Conservation (phyloP, 306 rosid genomes). For the Astragalus glycyphyllos region DNA sequence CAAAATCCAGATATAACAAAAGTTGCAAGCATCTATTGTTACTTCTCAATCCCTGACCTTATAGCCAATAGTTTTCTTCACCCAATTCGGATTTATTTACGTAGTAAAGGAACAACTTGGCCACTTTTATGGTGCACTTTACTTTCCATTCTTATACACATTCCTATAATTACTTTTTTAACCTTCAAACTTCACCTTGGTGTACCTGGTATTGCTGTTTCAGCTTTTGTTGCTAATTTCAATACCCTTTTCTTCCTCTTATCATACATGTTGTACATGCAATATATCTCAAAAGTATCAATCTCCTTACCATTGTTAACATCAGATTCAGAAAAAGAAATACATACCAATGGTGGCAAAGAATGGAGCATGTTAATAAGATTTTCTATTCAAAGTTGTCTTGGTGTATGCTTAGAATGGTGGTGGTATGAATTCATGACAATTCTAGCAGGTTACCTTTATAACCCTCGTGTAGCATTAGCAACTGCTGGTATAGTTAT, state of each 20-base stretch:
- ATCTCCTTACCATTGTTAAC: constrained; percentile 39
- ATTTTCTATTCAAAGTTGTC: constrained; percentile 67
- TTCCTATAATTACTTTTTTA: constrained; percentile 62
- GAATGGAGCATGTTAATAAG: constrained; percentile 67
- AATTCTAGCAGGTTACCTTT: constrained; percentile 65
- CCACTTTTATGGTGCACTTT: constrained; percentile 73
- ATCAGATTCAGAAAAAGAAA: constrained; percentile 27
- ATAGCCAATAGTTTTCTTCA: constrained; percentile 70
- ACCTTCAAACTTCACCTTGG: constrained; percentile 78
- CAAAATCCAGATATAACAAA: constrained; percentile 66
- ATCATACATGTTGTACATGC: constrained; percentile 52
- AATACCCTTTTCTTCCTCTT: constrained; percentile 65
- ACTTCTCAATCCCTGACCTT: constrained; percentile 79
- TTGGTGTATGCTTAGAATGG: constrained; percentile 90
- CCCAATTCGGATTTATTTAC: constrained; percentile 74
- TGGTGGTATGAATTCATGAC: constrained; percentile 92
- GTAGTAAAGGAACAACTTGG: constrained; percentile 77
- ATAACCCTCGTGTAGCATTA: constrained; percentile 56
- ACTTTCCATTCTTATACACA: constrained; percentile 60
- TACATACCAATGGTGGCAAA: constrained; percentile 31
- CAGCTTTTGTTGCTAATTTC: constrained; percentile 67
- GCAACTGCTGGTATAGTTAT: constrained; percentile 68
- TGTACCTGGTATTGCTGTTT: constrained; percentile 73
- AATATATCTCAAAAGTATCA: constrained; percentile 23
- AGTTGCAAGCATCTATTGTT: constrained; percentile 71